Base-by-base conservation (phyloP, 192 early-diverging fungal species). In the Dissophora ornata region DNA sequence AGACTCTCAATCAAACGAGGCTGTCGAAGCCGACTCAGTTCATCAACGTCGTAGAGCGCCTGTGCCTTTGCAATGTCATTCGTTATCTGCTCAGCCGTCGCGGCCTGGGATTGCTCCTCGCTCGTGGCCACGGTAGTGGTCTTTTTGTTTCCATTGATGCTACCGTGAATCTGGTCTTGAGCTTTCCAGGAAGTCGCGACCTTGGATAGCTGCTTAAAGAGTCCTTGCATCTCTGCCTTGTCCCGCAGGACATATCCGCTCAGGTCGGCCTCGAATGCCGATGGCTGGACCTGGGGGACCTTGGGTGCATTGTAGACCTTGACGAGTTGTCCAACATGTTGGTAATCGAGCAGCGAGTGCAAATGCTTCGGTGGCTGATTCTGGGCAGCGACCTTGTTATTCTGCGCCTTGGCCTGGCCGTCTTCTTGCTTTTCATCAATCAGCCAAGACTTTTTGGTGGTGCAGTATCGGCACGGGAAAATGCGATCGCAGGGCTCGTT, bases 331-430 rank as follows among this genome's bases (percentile, higher is more conserved):
- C 73, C 73, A 18, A 77, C 59, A 29, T 77, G 57, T 29, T 77
- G 73, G 24, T 77, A 77, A 34, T 77, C 73, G 45, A 77, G 22
- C 3, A 77, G 21, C 11, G 73, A 67, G 40, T 77, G 63, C 30
- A 77, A 26, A 19, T 67, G 73, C 47, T 62, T 77, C 0, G 70
- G 62, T 30, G 44, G 69, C 13, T 24, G n/a, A 12, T 49, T 22
- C 22, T 36, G 28, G 36, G 25, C 44, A 29, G 26, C 19, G 26
- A 7, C 41, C 28, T 10, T 60, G 42, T 22, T 33, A 42, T 57
- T 42, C 22, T 45, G 12, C 10, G 9, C 15, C 21, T 13, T 57
- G 9, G 4, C 16, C 6, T 42, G 0, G 2, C 18, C 15, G n/a
- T 54, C 52, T 28, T 54, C 52, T 19, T 54, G 29, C n/a, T 54